Percentiles rank a stretch among this genome's conserved stretches.
These are phyloP conservation scores for Mycena pura DNA, from an alignment of 768 basidiomycete genomes.

Conservation along the genomic window DNA sequence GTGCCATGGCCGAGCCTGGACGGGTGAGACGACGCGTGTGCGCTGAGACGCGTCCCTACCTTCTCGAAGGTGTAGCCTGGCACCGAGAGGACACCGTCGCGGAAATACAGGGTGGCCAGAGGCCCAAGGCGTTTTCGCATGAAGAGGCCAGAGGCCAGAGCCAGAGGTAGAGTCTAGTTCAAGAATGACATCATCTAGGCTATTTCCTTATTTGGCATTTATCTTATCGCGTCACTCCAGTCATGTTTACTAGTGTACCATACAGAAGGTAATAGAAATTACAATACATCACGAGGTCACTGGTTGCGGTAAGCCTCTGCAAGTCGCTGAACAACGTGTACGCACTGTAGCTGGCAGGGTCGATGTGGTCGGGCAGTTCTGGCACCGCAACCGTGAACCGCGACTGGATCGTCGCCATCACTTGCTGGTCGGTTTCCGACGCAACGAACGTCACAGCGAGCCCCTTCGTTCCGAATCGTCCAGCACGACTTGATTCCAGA, in stretches of 20 bases:
- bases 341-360: constrained; percentile 95
- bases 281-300: constrained; percentile 55
- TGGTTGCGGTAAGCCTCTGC: constrained; percentile 23
- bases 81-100: constrained; percentile 64
- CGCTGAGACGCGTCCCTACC: constrained; percentile 39
- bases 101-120: constrained; percentile 65
- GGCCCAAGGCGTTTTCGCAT: constrained; percentile 64
- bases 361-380: constrained; percentile 92
- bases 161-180: not conserved
- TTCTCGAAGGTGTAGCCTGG: constrained; percentile 78
- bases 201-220: not conserved
- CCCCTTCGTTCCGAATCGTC: constrained; percentile 99
- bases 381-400: constrained; percentile 98
- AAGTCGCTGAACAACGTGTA: constrained; percentile 26
- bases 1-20: constrained; percentile 67
- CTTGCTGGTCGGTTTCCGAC: constrained; percentile 90
- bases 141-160: constrained; percentile 40
- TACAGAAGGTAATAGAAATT: constrained; percentile 24
- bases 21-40: constrained; percentile 11
- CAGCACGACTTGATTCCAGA: constrained; percentile 94
- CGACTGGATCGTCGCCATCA: constrained; percentile 93
- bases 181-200: not conserved
- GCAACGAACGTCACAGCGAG: constrained; percentile 97
- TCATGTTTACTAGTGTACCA: constrained; percentile 22
- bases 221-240: constrained; percentile 14